Percentiles rank a stretch among this genome's conserved stretches.
phyloP scores from a whole-genome alignment of 2,329 filamentous ascomycete species.

The Claviceps cyperi region DNA sequence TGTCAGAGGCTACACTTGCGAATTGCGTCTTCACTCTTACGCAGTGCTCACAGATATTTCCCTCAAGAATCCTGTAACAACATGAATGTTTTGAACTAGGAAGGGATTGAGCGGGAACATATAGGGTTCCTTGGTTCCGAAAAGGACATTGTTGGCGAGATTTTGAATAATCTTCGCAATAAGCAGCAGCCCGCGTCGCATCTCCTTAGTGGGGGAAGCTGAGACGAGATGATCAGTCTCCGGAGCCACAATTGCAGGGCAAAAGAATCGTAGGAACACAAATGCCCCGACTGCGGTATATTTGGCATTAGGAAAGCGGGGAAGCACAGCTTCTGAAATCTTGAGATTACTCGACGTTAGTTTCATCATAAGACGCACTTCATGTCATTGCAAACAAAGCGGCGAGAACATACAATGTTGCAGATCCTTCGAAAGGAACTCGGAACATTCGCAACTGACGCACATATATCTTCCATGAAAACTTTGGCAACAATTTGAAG shows the following conservation, averaged over 20 bases:
- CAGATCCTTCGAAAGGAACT: slow-evolving; percentile 52
- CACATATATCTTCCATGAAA: slow-evolving; percentile 57
- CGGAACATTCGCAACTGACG: slow-evolving; percentile 46
- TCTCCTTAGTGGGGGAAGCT: slow-evolving; percentile 48
- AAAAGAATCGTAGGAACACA: slow-evolving; percentile 59
- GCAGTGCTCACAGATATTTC: slow-evolving; percentile 46
- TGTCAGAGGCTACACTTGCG: not conserved
- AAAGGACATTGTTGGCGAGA: slow-evolving; percentile 56
- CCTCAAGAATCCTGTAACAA: slow-evolving; percentile 50
- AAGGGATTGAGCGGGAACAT: slow-evolving; percentile 61
- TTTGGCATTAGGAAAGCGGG: slow-evolving; percentile 52
- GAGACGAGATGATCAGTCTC: slow-evolving; percentile 52
- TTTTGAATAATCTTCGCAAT: slow-evolving; percentile 62
- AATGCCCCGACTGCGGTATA: slow-evolving; percentile 60
- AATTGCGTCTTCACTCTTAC: not conserved
- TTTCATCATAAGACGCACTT: not conserved
- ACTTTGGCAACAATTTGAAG: slow-evolving; percentile 54
- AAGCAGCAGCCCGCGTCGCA: slow-evolving; percentile 51
- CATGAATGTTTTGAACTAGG: slow-evolving; percentile 52
- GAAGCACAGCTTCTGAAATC: slow-evolving; percentile 49
- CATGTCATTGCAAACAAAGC: not conserved
- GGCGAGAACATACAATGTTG: slow-evolving; percentile 36
- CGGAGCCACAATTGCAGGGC: slow-evolving; percentile 56
- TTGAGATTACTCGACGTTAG: slow-evolving; percentile 11
- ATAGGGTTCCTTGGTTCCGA: slow-evolving; percentile 57